These are phyloP conservation scores for Rhododendron williamsianum DNA, from an alignment of 148 eudicot species.

Conservation along the genomic window DNA sequence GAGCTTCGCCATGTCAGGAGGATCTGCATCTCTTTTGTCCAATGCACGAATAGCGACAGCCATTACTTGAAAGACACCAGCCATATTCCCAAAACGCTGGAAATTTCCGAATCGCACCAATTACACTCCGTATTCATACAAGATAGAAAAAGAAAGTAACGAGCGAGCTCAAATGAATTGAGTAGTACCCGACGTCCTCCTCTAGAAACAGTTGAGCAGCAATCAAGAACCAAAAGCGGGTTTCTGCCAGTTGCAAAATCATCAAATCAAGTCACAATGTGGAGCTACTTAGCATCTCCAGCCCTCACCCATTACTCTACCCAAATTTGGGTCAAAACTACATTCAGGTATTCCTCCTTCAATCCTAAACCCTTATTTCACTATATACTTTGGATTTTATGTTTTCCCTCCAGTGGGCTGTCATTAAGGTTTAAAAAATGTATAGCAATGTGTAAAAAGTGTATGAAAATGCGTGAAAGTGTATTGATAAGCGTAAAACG, in stretches of 20 bases:
- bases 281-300: background rate
- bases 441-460: too few species aligned
- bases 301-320: background rate
- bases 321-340: background rate
- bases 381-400: background rate
- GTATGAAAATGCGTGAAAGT: too few species aligned
- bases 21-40: slow-evolving; percentile 53
- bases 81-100: slow-evolving; percentile 88
- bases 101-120: background rate
- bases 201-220: slow-evolving; percentile 78
- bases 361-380: background rate
- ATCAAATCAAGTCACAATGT: background rate
- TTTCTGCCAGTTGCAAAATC: slow-evolving; percentile 40
- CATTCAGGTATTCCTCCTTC: background rate
- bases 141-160: background rate
- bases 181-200: slow-evolving; percentile 84
- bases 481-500: too few species aligned
- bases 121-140: background rate
- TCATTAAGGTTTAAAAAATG: too few species aligned
- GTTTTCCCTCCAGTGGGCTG: background rate
- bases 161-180: background rate
- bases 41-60: slow-evolving; percentile 67
- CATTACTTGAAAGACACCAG: slow-evolving; percentile 89
- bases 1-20: slow-evolving; percentile 65
- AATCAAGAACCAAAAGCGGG: slow-evolving; percentile 91